Evolutionary conservation across 169 alveolate species (phyloP), one percentile per base, ranked within the genome.

Genomic region (Fabrea salina): DNA sequence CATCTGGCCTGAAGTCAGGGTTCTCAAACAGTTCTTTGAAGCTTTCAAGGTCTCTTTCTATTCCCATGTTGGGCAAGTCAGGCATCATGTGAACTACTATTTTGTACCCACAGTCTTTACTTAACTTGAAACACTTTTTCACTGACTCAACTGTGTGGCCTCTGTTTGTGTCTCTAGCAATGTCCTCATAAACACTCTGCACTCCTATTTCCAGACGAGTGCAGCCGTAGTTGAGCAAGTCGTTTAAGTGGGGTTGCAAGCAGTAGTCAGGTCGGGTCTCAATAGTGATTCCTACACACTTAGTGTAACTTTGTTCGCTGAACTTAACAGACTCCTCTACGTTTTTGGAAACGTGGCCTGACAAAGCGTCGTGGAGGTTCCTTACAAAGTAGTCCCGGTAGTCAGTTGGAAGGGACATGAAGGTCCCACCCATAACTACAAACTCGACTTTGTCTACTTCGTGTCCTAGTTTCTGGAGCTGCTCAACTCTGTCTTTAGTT

Each of bases 361-460:
- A 83, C 58, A 93, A 75, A 37, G 96, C 95, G 82, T 93, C 97
- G 74, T 93, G 97, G 19, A 93, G 86, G 71, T 93, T 93, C 44
- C 96, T 84, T 66, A 93, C 91, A 82, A 93, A 93, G 86, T 91
- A 91, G 80, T 93, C 97, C 86, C 97, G 82, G 67, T 93, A 93
- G n/a, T 88, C 91, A 32, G 71, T 57, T 37, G 90, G 90, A 30
- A 93, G 70, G 40, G 91, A 77, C 92, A 93, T 84, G 70, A 93
- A 93, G 11, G 97, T 93, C n/a, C 97, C 97, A n/a, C 97, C 97
- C 97, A 93, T 93, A 19, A 93, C 88, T 76, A 93, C 91, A 74
- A 86, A 93, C 75, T 93, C 97, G 27, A 93, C 95, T 81, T 93
- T 93, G 80, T 93, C 97, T 56, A 92, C 89, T 80, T 90, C 95